These are phyloP conservation scores for Naganishia onofrii DNA, from an alignment of 768 basidiomycete genomes.

Conservation along the genomic window DNA sequence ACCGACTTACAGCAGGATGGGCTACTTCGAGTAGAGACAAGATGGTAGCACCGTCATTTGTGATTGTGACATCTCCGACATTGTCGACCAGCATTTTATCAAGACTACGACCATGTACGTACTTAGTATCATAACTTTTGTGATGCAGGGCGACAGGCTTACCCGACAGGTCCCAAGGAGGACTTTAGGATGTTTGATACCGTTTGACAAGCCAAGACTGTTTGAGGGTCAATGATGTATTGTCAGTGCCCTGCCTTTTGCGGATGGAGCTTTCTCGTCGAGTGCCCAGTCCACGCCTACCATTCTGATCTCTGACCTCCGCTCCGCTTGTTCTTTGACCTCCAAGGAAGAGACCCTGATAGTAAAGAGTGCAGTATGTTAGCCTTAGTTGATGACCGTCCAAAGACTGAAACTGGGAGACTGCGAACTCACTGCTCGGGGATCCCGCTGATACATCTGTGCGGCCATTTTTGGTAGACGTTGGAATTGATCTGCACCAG, in stretches of 20 bases:
- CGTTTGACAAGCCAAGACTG: conserved; percentile 89
- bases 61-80: conserved; percentile 98
- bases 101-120: conserved; percentile 31
- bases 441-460: conserved; percentile 53
- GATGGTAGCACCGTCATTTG: conserved; percentile 99
- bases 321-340: conserved; percentile 91
- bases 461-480: conserved; percentile 40
- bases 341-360: conserved; percentile 77
- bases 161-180: conserved; percentile 87
- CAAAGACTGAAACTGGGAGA: background rate
- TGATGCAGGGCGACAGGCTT: conserved; percentile 57
- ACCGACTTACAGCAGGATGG: conserved; percentile 75
- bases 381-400: background rate
- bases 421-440: conserved; percentile 47
- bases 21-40: conserved; percentile 88
- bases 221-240: background rate
- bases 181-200: conserved; percentile 98
- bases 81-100: conserved; percentile 83
- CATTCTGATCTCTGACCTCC: conserved; percentile 95
- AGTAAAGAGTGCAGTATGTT: background rate
- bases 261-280: background rate
- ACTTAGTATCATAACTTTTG: background rate
- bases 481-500: background rate
- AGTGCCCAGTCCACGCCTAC: conserved; percentile 54
- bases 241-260: no score